Evolutionary conservation across 2,329 filamentous ascomycete genomes (phyloP).

Genomic region (Colletotrichum abscissum): DNA sequence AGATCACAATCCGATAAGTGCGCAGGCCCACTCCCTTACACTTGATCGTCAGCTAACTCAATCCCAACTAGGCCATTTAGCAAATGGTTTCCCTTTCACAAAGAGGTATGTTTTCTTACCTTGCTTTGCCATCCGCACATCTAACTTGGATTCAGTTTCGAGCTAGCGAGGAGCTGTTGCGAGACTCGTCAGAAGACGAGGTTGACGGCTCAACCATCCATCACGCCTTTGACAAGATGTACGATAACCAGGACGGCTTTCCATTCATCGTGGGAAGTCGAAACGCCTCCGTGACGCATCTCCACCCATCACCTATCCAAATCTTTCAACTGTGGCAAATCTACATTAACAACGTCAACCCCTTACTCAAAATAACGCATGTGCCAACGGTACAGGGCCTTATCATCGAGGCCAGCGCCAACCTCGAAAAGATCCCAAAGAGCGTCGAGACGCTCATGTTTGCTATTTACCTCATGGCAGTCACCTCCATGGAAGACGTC

Average conservation of each 20-base stretch:
- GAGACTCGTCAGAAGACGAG: conserved; percentile 70
- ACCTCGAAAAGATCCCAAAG: conserved; percentile 63
- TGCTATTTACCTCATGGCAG: conserved; percentile 69
- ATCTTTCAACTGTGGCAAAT: conserved; percentile 76
- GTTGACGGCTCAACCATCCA: conserved; percentile 66
- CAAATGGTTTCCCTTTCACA: conserved; percentile 64
- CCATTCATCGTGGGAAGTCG: conserved; percentile 65
- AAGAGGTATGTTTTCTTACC: conserved; percentile 54
- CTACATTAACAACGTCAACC: conserved; percentile 77
- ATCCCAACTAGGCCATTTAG: conserved; percentile 40
- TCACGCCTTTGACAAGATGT: conserved; percentile 70
- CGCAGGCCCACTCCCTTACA: conserved; percentile 2
- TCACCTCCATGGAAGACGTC: conserved; percentile 67
- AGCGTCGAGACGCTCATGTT: conserved; percentile 77
- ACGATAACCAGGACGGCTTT: conserved; percentile 65
- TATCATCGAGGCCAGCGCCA: conserved; percentile 70
- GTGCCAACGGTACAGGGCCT: conserved; percentile 72
- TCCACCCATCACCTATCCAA: conserved; percentile 67
- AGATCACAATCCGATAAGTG: conserved; percentile 42
- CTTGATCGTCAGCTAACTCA: conserved; percentile 12
- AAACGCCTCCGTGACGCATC: conserved; percentile 54
- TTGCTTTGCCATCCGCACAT: background rate
- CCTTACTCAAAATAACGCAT: conserved; percentile 75
- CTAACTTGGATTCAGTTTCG: conserved; percentile 54
- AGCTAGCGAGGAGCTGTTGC: conserved; percentile 58